These are phyloP conservation scores for Cerioporus squamosus DNA, from an alignment of 1,284 basidiomycete species.

Conservation along the genomic window DNA sequence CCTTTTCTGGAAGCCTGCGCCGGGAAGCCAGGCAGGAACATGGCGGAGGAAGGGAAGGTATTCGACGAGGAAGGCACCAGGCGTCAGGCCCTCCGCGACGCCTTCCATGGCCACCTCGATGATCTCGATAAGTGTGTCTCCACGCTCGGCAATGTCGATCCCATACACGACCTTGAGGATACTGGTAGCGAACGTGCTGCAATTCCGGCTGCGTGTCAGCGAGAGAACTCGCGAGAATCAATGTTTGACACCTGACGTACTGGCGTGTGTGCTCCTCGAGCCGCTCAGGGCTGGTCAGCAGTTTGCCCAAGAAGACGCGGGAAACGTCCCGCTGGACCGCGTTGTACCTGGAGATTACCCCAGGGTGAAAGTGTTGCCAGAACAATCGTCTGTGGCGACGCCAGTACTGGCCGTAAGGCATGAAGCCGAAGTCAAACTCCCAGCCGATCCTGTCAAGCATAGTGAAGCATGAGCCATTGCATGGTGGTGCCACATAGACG, in stretches of 20 bases:
- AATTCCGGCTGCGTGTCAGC: conserved; percentile 22
- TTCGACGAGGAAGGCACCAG: conserved; percentile 30
- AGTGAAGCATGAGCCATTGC: not conserved
- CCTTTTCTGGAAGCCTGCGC: conserved; percentile 28
- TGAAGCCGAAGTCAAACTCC: conserved; percentile 26
- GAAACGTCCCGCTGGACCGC: conserved; percentile 7
- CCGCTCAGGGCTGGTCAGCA: conserved; percentile 9
- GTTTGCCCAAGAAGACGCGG: conserved; percentile 8
- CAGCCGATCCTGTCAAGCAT: conserved; percentile 20
- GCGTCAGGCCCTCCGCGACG: conserved; percentile 17
- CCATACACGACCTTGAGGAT: conserved; percentile 26
- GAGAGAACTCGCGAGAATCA: not conserved
- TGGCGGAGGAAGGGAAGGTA: conserved; percentile 29
- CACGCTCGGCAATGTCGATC: conserved; percentile 18
- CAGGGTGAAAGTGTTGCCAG: conserved; percentile 29
- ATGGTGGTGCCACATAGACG: not conserved
- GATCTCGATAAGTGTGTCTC: conserved; percentile 20
- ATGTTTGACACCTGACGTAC: conserved; percentile 5
- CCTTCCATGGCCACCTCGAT: conserved; percentile 21
- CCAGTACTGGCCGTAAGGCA: conserved; percentile 26
- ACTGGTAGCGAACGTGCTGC: conserved; percentile 17
- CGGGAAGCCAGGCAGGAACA: conserved; percentile 34
- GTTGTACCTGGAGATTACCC: conserved; percentile 16
- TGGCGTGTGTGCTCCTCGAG: conserved; percentile 30
- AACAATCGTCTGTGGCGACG: conserved; percentile 23